Base-by-base conservation (phyloP, 495 filamentous ascomycete species). In the Penicillium daleae region DNA sequence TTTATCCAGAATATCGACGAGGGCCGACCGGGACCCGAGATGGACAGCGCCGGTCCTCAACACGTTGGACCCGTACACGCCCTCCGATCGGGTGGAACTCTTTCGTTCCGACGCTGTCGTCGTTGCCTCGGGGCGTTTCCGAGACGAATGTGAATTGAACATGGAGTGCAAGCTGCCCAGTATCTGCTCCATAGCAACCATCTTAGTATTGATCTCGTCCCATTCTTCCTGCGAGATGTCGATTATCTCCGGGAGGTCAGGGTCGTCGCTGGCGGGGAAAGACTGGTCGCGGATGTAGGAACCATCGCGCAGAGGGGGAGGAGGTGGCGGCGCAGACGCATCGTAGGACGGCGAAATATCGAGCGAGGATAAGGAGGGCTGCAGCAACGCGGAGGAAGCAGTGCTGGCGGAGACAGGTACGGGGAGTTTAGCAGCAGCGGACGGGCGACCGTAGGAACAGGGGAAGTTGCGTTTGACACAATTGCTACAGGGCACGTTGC, bases 381-480 rank as follows among this genome's bases (percentile, higher is more conserved):
- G 70, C 39, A 56, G 63, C 31, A 68, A 40, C 9, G 72, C 61
- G 22, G 69, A 64, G 33, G 68, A 66, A 32, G 60, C 51, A 2
- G 69, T 62, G 29, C 66, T 22, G 24, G 61, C 37, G 50, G 56
- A 22, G 59, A 72, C 48, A 49, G 70, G 33, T 33, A 62, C 26
- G 51, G 65, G 29, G 35, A 40, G 13, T 39, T 65, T 66, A 2
- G 46, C 37, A 29, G 69, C 64, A 10, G 83, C 76, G 65, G 83
- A 77, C 67, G 89, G 89, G 26, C 87, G 88, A 68, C 89, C 89
- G 79, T 90, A 90, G 42, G 87, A 85, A 67, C 89, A 91, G 62
- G 85, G 78, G 74, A 86, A 84, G 61, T 89, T 87, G 62, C 89
- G 81, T 74, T 90, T 90, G 71, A 89, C 82, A 68, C 89, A 91